These are phyloP conservation scores for Guadua angustifolia DNA, from an alignment of 176 grass and related monocot species.

Conservation along the genomic window DNA sequence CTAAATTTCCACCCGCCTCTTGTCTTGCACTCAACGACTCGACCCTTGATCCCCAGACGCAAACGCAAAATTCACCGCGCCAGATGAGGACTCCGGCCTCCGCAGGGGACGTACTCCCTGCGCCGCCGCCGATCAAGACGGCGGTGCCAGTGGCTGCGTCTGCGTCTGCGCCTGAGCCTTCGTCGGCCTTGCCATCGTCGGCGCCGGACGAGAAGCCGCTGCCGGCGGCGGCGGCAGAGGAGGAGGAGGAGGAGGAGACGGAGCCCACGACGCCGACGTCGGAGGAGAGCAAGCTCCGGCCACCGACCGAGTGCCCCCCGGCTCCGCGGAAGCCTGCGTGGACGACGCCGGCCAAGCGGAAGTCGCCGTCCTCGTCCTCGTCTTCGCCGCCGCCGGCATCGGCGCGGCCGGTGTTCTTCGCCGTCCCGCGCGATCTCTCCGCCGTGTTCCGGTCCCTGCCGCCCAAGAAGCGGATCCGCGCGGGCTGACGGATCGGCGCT, in stretches of 20 bases:
- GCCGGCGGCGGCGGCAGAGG: not conserved
- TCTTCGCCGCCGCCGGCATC: not conserved
- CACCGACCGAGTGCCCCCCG: conserved; percentile 51
- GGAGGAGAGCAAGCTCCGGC: conserved; percentile 56
- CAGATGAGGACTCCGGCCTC: conserved; percentile 42
- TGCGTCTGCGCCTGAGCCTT: not conserved
- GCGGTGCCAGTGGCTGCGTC: not conserved
- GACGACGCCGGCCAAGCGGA: conserved; percentile 24
- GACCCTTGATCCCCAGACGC: not conserved
- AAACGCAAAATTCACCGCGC: not conserved
- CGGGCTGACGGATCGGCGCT: conserved; percentile 25
- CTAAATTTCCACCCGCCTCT: not conserved
- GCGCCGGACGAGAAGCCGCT: not conserved
- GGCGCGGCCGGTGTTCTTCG: conserved; percentile 39
- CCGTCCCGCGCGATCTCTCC: conserved; percentile 62
- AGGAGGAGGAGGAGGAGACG: not conserved
- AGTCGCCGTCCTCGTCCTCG: not conserved
- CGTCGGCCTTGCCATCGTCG: conserved; percentile 8
- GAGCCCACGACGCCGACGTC: conserved; percentile 66
- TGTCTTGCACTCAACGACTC: not conserved
- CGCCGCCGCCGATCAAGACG: conserved; percentile 50
- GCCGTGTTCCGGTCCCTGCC: conserved; percentile 56
- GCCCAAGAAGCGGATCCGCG: conserved; percentile 68
- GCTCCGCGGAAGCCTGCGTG: conserved; percentile 55
- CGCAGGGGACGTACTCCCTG: conserved; percentile 23